phyloP scores from a whole-genome alignment of 2,329 filamentous ascomycete species.

The Talaromyces sp. region DNA sequence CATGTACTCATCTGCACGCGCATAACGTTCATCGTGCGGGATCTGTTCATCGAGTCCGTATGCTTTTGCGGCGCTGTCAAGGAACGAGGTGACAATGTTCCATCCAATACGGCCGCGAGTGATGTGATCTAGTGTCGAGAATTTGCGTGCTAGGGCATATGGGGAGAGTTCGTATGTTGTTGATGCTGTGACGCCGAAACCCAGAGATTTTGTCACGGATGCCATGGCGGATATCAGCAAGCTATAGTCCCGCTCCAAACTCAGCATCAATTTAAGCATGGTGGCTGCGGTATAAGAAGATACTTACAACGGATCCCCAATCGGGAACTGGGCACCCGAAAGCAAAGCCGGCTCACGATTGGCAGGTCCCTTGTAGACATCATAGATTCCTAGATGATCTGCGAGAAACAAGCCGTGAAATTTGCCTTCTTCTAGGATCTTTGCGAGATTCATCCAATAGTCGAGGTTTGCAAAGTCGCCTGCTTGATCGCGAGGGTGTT shows the following conservation, averaged over 20 bases:
- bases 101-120: conserved; percentile 50
- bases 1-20: conserved; percentile 48
- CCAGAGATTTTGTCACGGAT: conserved; percentile 45
- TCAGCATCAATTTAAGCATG: not conserved
- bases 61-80: conserved; percentile 48
- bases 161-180: conserved; percentile 53
- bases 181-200: conserved; percentile 53
- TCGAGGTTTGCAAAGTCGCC: conserved; percentile 41
- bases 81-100: conserved; percentile 52
- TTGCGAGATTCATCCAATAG: conserved; percentile 48
- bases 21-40: conserved; percentile 50
- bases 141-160: conserved; percentile 53
- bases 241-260: not conserved
- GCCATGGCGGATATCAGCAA: conserved; percentile 44
- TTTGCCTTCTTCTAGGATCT: conserved; percentile 47
- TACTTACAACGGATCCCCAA: conserved; percentile 41
- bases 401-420: conserved; percentile 53
- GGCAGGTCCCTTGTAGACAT: conserved; percentile 44
- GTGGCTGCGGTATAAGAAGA: not conserved
- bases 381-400: conserved; percentile 48
- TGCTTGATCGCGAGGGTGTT: conserved; percentile 30
- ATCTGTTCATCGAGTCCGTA: conserved; percentile 46
- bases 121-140: conserved; percentile 54
- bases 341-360: conserved; percentile 39
- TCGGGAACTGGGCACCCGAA: conserved; percentile 42